Conservation (phyloP, 805 yeast species). For the Priceomyces fermenticarens region DNA sequence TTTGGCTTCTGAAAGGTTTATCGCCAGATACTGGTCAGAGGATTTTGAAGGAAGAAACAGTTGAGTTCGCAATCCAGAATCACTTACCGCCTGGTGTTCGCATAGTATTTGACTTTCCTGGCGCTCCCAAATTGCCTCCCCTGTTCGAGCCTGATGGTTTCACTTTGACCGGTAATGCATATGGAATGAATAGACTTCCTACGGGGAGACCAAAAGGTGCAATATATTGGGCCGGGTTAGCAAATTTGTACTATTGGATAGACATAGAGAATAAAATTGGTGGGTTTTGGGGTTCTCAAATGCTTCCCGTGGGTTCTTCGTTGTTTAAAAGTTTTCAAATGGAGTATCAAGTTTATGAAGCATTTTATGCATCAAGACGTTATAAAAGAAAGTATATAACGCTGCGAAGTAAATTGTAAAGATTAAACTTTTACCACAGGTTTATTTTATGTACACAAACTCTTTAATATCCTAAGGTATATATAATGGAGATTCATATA, state of each 20-base stretch:
- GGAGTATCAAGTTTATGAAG: conserved; percentile 25
- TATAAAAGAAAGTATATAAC: neutral
- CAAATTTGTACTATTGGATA: conserved; percentile 39
- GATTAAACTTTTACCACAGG: no score
- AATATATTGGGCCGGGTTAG: conserved; percentile 40
- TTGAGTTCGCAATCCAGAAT: conserved; percentile 27
- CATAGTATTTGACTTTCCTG: conserved; percentile 12
- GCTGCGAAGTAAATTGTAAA: no score
- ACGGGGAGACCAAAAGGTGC: conserved; percentile 36
- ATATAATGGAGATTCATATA: no score
- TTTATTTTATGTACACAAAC: no score
- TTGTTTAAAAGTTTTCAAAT: conserved; percentile 17
- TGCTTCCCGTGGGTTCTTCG: conserved; percentile 32
- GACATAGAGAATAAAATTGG: conserved; percentile 35
- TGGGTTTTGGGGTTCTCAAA: conserved; percentile 39
- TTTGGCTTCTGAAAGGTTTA: conserved; percentile 38
- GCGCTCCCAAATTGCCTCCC: conserved; percentile 10
- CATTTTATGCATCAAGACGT: conserved; percentile 6
- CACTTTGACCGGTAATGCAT: conserved; percentile 35
- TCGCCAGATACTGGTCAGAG: conserved; percentile 36
- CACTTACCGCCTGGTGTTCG: conserved; percentile 29
- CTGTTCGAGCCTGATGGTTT: conserved; percentile 24
- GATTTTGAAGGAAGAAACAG: conserved; percentile 25
- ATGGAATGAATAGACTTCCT: conserved; percentile 17
- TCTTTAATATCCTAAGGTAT: no score